phyloP scores from a whole-genome alignment of 1,139 yeast species.

The Diutina rugosa region DNA sequence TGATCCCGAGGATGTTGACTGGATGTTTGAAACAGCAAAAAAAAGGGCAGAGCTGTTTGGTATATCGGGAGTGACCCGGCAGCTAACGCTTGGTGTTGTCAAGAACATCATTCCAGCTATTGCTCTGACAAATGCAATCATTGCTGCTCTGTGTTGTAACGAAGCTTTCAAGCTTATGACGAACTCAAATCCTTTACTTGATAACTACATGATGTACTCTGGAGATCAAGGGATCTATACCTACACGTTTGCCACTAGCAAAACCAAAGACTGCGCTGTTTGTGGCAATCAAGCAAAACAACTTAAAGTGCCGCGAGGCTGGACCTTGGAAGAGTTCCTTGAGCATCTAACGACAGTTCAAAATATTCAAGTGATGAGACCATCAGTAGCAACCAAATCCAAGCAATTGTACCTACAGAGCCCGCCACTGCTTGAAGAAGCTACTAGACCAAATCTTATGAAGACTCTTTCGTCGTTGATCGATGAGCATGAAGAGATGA shows the following conservation, averaged over 20 bases:
- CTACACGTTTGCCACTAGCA: conserved; percentile 53
- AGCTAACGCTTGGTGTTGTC: conserved; percentile 74
- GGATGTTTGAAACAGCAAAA: conserved; percentile 46
- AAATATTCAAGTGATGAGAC: conserved; percentile 31
- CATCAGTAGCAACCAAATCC: conserved; percentile 36
- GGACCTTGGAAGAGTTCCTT: conserved; percentile 37
- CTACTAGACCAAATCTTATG: conserved; percentile 34
- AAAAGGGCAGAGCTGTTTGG: conserved; percentile 50
- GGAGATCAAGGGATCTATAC: conserved; percentile 72
- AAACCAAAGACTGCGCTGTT: conserved; percentile 54
- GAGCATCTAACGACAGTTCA: conserved; percentile 19
- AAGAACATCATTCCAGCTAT: conserved; percentile 90
- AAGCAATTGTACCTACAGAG: conserved; percentile 34
- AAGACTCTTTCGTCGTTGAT: conserved; percentile 25
- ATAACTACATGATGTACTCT: conserved; percentile 79
- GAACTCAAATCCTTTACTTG: conserved; percentile 50
- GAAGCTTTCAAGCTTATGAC: conserved; percentile 77
- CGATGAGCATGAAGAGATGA: conserved; percentile 33
- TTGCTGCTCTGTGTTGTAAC: conserved; percentile 85
- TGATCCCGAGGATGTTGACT: conserved; percentile 49
- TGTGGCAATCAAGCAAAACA: conserved; percentile 43
- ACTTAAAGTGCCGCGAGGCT: conserved; percentile 19
- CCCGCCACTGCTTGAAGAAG: conserved; percentile 37
- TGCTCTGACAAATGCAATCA: conserved; percentile 86
- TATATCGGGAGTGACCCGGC: conserved; percentile 62